phyloP scores from a whole-genome alignment of 441 rosid genomes.

The Mallotus repandus region DNA sequence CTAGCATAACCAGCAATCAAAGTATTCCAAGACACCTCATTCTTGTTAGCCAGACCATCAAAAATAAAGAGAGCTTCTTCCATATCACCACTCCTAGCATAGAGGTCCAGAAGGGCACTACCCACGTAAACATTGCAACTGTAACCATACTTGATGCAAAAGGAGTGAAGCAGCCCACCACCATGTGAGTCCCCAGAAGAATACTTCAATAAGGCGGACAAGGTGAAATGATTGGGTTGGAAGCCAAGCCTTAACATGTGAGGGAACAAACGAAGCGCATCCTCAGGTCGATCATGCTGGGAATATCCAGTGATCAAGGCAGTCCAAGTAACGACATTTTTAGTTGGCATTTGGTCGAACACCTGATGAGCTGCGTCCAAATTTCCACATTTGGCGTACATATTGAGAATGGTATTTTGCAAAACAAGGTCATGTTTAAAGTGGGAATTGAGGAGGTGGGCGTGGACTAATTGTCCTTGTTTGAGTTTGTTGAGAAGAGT shows the following conservation, averaged over 20 bases:
- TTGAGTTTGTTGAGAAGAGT: conserved; percentile 34
- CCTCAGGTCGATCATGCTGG: conserved; percentile 44
- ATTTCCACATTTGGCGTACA: conserved; percentile 46
- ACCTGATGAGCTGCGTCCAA: conserved; percentile 40
- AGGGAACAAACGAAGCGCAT: conserved; percentile 45
- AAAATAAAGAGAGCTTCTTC: conserved; percentile 53
- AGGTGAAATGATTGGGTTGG: conserved; percentile 44
- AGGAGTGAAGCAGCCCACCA: conserved; percentile 47
- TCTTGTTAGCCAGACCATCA: conserved; percentile 39
- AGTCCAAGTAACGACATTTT: conserved; percentile 69
- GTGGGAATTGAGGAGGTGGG: conserved; percentile 38
- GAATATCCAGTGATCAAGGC: conserved; percentile 62
- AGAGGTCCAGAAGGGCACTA: conserved; percentile 51
- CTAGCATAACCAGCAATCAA: conserved; percentile 62
- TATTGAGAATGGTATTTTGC: conserved; percentile 49
- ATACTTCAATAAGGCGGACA: conserved; percentile 47
- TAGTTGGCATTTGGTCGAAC: conserved; percentile 66
- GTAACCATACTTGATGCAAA: conserved; percentile 42
- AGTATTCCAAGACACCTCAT: conserved; percentile 74
- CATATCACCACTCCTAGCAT: conserved; percentile 61
- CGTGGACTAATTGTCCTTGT: conserved; percentile 36
- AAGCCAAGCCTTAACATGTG: conserved; percentile 36
- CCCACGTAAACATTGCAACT: conserved; percentile 44
- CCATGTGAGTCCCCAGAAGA: conserved; percentile 27
- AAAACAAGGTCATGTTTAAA: conserved; percentile 48